These are phyloP conservation scores for Rhododendron mucronatum DNA, from an alignment of 148 eudicot genomes.

Conservation along the genomic window DNA sequence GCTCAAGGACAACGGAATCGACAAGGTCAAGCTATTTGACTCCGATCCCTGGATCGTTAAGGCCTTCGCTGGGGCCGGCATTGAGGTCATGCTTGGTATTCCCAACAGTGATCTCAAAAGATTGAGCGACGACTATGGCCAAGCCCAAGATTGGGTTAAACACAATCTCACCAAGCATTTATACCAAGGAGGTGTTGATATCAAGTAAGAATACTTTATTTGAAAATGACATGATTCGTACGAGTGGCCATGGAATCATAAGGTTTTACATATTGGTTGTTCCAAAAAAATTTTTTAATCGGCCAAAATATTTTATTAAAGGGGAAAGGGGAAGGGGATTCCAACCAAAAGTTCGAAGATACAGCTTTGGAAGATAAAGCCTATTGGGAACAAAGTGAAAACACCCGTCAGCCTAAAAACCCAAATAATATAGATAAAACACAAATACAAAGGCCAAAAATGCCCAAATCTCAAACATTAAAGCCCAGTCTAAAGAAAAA, in stretches of 20 bases:
- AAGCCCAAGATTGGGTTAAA: constrained; percentile 72
- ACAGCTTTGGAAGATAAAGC: too few species aligned
- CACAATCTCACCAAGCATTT: constrained; percentile 48
- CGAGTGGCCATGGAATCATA: neutral
- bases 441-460: too few species aligned
- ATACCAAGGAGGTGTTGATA: constrained; percentile 54
- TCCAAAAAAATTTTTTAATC: too few species aligned
- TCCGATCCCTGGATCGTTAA: constrained; percentile 47
- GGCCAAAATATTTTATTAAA: too few species aligned
- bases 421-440: too few species aligned
- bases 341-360: too few species aligned
- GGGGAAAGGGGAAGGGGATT: too few species aligned
- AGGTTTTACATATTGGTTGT: neutral
- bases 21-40: constrained; percentile 72
- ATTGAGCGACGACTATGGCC: constrained; percentile 25
- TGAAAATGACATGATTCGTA: neutral
- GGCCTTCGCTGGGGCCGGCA: constrained; percentile 52
- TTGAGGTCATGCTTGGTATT: constrained; percentile 82
- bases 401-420: too few species aligned
- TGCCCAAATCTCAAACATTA: too few species aligned
- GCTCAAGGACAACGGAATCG: constrained; percentile 67
- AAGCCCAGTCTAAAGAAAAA: too few species aligned
- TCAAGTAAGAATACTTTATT: constrained; percentile 37
- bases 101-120: constrained; percentile 53
- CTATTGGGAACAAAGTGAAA: too few species aligned